Evolutionary conservation across 306 rosid species (phyloP).

Genomic region (Parietaria judaica): DNA sequence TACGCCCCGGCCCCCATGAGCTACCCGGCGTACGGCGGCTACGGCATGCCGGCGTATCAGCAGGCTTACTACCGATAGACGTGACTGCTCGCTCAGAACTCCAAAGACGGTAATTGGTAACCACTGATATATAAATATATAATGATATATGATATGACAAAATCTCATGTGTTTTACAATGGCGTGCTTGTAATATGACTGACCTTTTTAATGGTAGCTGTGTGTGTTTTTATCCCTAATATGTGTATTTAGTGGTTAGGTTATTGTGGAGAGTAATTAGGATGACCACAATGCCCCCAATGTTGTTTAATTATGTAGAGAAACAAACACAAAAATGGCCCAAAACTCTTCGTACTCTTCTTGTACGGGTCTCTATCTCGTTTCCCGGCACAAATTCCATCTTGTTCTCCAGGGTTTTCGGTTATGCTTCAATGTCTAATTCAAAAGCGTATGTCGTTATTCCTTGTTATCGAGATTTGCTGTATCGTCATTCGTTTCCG

Average conservation of each 20-base stretch:
- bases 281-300: constrained; percentile 54
- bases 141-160: constrained; percentile 52
- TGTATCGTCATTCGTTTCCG: constrained; percentile 6
- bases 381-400: constrained; percentile 25
- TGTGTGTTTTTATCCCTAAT: constrained; percentile 76
- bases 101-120: constrained; percentile 95
- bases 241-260: constrained; percentile 74
- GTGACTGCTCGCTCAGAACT: constrained; percentile 31
- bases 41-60: constrained; percentile 96
- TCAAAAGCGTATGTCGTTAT: neutral
- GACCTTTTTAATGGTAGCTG: constrained; percentile 93
- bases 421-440: neutral
- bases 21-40: constrained; percentile 80
- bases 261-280: constrained; percentile 90
- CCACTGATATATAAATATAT: constrained; percentile 77
- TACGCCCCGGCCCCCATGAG: constrained; percentile 79
- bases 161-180: constrained; percentile 60
- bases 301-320: constrained; percentile 47
- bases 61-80: constrained; percentile 99
- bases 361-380: constrained; percentile 8
- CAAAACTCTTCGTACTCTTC: constrained; percentile 33
- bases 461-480: neutral
- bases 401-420: constrained; percentile 4
- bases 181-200: constrained; percentile 89
- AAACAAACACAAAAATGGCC: constrained; percentile 16